These are phyloP conservation scores for Amphirosellinia nigrospora DNA, from an alignment of 495 filamentous ascomycete species.

Conservation along the genomic window DNA sequence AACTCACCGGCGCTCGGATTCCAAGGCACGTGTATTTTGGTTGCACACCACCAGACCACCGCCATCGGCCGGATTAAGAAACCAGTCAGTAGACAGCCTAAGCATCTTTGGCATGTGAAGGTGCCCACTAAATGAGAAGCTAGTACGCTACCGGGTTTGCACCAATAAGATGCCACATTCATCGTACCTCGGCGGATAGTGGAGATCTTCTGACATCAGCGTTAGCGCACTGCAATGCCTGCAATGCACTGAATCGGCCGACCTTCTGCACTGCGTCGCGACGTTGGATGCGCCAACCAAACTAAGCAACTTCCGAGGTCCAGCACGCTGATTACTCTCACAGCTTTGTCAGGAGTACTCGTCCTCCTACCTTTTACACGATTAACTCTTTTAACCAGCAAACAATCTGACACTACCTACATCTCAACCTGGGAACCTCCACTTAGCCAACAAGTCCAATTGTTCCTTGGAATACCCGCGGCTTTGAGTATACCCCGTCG, in stretches of 20 bases:
- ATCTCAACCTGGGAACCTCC: neutral
- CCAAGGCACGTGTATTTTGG: neutral
- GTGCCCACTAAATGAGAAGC: neutral
- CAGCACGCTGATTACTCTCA: slow-evolving; percentile 15
- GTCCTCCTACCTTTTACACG: neutral
- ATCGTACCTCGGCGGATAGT: slow-evolving; percentile 35
- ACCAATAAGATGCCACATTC: slow-evolving; percentile 13
- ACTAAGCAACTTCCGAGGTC: slow-evolving; percentile 32
- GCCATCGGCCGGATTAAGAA: neutral
- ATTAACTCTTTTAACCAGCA: neutral
- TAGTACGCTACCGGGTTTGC: neutral
- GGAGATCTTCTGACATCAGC: slow-evolving; percentile 37
- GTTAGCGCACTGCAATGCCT: slow-evolving; percentile 23
- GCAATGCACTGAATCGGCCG: slow-evolving; percentile 15
- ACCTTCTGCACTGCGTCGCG: neutral
- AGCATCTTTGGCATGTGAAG: slow-evolving; percentile 26
- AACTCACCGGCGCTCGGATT: neutral
- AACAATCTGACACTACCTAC: neutral
- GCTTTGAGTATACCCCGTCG: neutral
- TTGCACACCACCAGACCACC: no score
- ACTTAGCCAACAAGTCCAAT: neutral
- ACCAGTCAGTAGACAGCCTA: neutral
- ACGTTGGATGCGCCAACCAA: slow-evolving; percentile 14
- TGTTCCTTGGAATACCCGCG: slow-evolving; percentile 17
- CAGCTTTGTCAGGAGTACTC: slow-evolving; percentile 7